These are phyloP conservation scores for Lyophyllum atratum DNA, from an alignment of 768 basidiomycete genomes.

Conservation along the genomic window DNA sequence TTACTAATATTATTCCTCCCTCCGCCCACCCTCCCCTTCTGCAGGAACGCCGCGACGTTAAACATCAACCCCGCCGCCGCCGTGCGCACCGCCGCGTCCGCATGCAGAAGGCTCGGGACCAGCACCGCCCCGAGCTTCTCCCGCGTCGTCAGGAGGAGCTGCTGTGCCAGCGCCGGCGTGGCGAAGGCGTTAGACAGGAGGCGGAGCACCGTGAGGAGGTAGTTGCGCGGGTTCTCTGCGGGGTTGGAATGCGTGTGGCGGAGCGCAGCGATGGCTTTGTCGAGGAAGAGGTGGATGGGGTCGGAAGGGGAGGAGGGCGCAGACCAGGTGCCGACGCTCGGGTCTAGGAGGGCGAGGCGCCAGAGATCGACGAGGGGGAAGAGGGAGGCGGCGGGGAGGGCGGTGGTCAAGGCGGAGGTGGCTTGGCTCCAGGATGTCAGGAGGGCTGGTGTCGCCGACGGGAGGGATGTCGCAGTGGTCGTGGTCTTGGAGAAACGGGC, in stretches of 20 bases:
- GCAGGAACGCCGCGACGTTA: constrained; percentile 67
- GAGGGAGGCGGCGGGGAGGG: constrained; percentile 54
- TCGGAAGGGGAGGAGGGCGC: constrained; percentile 36
- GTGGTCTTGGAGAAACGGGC: constrained; percentile 45
- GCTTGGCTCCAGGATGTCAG: constrained; percentile 52
- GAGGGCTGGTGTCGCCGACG: constrained; percentile 36
- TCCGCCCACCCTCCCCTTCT: constrained; percentile 56
- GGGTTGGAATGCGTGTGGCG: too few species aligned
- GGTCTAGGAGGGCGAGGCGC: constrained; percentile 75
- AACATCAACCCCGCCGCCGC: constrained; percentile 85
- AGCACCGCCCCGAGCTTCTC: constrained; percentile 52
- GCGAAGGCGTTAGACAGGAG: constrained; percentile 72
- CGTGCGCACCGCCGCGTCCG: constrained; percentile 67
- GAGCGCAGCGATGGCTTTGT: constrained; percentile 28
- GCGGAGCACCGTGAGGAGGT: constrained; percentile 64
- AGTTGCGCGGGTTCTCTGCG: constrained; percentile 46
- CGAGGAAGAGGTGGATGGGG: constrained; percentile 47
- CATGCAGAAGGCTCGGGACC: constrained; percentile 67
- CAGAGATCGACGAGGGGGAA: constrained; percentile 87
- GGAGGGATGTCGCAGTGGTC: constrained; percentile 17
- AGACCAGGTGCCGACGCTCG: constrained; percentile 53
- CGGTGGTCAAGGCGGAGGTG: constrained; percentile 41
- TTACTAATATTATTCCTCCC: constrained; percentile 30
- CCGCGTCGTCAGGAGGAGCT: constrained; percentile 34
- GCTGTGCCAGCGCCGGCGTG: constrained; percentile 43